Evolutionary conservation across 306 rosid genomes (phyloP), one percentile per base, ranked within the genome.

Genomic region (Leucaena leucocephala): DNA sequence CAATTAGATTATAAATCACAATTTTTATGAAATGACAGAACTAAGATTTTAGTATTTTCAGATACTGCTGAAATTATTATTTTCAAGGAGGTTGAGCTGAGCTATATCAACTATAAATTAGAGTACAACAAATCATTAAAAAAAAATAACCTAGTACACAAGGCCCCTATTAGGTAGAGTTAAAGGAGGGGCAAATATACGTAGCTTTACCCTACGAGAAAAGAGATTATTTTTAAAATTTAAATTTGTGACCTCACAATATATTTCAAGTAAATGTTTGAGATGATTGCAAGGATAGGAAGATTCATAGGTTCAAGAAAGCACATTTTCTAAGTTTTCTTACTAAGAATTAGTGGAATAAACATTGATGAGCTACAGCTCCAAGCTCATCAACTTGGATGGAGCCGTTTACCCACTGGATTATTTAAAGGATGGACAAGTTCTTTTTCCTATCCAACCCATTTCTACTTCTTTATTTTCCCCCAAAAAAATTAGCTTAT

Each of bases 11-110:
- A 21, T 11, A 21, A 58, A 58, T 58, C 62, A 55, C 12, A 36
- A 7, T 11, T 52, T 39, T 7, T 49, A 49, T 58, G 64, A 59
- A 75, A 19, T 16, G 57, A 49, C 34, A 67, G 34, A 39, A 17
- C 45, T 4, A 57, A 46, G 80, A 58, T 17, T 22, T 39, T 17
- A 36, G 42, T 42, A 38, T 21, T 14, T 70, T 19, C 33, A 35
- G 65, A 77, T 43, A 38, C 27, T 64, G 67, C 48, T 63, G 7
- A 64, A 75, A 48, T 35, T 33, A 72, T 21, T 42, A 48, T 38
- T 12, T 7, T 3, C n/a, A 71, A 33, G 12, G 44, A 22, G 44
- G n/a, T 8, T 21, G 12, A 21, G 16, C 75, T 36, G 15, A 39
- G 15, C 74, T 61, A n/a, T 21, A 21, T 72, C 66, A 40, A 63